phyloP scores from a whole-genome alignment of 352 stramenopile genomes.

The Pythium phragmitis region DNA sequence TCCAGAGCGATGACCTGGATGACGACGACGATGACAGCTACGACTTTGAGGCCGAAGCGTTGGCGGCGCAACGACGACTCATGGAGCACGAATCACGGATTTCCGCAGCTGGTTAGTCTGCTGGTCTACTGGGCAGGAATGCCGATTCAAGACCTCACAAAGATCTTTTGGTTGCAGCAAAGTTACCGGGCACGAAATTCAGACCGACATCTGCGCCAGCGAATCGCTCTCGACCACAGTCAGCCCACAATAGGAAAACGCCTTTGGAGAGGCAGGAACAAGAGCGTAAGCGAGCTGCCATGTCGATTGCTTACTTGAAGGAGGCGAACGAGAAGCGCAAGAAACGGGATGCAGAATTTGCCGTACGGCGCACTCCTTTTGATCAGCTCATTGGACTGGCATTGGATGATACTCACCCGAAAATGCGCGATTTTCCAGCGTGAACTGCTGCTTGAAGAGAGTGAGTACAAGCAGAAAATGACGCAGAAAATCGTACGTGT shows the following conservation, averaged over 20 bases:
- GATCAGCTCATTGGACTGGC: neutral
- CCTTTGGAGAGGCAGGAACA: conserved; percentile 7
- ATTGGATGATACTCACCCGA: neutral
- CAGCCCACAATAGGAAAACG: conserved; percentile 1
- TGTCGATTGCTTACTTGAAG: conserved; percentile 61
- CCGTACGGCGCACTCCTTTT: conserved; percentile 29
- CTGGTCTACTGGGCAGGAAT: neutral
- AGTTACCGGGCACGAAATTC: conserved; percentile 5
- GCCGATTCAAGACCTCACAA: neutral
- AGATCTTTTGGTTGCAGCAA: neutral
- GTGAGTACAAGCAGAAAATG: conserved; percentile 72
- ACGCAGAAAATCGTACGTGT: conserved; percentile 57
- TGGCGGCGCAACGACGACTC: conserved; percentile 22
- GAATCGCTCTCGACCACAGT: conserved; percentile 30
- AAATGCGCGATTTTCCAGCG: conserved; percentile 26
- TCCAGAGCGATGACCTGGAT: conserved; percentile 40
- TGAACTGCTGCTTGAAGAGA: conserved; percentile 59
- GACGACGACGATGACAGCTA: conserved; percentile 18
- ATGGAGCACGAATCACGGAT: neutral
- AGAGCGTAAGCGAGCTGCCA: conserved; percentile 32
- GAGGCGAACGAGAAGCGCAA: conserved; percentile 66
- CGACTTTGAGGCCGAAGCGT: conserved; percentile 41
- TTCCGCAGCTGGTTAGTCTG: conserved; percentile 2
- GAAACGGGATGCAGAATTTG: conserved; percentile 61
- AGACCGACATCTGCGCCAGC: conserved; percentile 61